Conservation (phyloP, 441 rosid species). For the Jatropha podagrica region DNA sequence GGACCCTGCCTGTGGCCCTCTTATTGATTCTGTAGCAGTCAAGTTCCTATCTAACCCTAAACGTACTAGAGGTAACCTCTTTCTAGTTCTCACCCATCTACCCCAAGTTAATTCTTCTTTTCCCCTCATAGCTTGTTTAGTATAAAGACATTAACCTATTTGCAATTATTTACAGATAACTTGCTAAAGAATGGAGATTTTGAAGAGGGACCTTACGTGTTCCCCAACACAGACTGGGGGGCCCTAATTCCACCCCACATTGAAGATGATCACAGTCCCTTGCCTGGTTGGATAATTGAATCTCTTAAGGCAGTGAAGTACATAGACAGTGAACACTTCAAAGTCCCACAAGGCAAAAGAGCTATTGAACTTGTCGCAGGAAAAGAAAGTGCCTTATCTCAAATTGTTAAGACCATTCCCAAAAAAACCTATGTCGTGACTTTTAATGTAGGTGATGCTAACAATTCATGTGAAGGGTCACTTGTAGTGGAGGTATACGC, state of each 20-base stretch:
- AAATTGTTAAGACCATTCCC: constrained; percentile 42
- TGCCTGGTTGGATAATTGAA: constrained; percentile 81
- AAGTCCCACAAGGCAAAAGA: constrained; percentile 55
- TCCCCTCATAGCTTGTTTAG: no score
- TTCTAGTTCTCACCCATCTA: background rate
- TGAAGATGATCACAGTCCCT: constrained; percentile 72
- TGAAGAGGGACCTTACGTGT: constrained; percentile 75
- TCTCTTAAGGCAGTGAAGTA: constrained; percentile 89
- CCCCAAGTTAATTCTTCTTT: no score
- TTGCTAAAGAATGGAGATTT: constrained; percentile 74
- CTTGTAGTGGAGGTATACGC: constrained; percentile 70
- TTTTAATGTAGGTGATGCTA: constrained; percentile 63
- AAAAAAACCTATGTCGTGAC: constrained; percentile 53
- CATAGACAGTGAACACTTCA: constrained; percentile 55
- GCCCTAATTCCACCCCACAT: constrained; percentile 71
- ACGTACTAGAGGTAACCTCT: constrained; percentile 38
- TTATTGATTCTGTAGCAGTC: constrained; percentile 60
- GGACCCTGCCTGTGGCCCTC: constrained; percentile 74
- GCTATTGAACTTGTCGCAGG: constrained; percentile 79
- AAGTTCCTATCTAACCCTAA: constrained; percentile 47
- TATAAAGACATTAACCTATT: background rate
- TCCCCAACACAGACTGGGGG: constrained; percentile 56
- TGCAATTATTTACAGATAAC: constrained; percentile 40
- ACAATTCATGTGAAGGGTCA: constrained; percentile 57
- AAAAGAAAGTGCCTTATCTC: constrained; percentile 75